Conservation (phyloP, 257 asterid genomes). For the Primulina tabacum region DNA sequence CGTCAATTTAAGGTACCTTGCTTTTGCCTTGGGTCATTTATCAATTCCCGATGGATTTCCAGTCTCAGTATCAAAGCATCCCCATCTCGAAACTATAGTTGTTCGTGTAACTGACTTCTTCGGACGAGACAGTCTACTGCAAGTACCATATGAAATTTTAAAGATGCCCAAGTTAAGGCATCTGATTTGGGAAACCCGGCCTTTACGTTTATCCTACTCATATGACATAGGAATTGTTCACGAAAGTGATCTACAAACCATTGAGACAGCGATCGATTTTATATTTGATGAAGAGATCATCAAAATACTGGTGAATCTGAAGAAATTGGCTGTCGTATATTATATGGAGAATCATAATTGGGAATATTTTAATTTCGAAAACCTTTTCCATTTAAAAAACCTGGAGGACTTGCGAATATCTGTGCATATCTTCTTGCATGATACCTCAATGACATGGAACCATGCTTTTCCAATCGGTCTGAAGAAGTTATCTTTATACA, state of each 20-base stretch:
- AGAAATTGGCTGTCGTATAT: neutral
- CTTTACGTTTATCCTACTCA: no score
- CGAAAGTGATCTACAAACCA: neutral
- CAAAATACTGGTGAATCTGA: neutral
- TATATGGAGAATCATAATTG: neutral
- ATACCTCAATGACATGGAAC: neutral
- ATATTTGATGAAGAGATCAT: neutral
- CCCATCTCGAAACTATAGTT: neutral
- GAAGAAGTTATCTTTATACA: no score
- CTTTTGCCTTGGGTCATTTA: no score
- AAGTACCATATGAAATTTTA: neutral
- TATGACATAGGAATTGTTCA: no score
- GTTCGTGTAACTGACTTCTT: rapidly evolving
- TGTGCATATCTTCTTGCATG: no score
- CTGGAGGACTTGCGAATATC: neutral
- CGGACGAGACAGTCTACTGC: no score
- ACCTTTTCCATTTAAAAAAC: no score
- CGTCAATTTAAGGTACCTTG: neutral
- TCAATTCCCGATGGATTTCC: no score
- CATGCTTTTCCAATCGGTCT: neutral
- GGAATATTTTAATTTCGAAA: no score
- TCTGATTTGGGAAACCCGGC: no score
- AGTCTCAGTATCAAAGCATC: neutral
- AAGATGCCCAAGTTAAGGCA: neutral
- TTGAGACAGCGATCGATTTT: no score